Base-by-base conservation (phyloP, 257 asterid species). In the Solanum corneliomulleri region DNA sequence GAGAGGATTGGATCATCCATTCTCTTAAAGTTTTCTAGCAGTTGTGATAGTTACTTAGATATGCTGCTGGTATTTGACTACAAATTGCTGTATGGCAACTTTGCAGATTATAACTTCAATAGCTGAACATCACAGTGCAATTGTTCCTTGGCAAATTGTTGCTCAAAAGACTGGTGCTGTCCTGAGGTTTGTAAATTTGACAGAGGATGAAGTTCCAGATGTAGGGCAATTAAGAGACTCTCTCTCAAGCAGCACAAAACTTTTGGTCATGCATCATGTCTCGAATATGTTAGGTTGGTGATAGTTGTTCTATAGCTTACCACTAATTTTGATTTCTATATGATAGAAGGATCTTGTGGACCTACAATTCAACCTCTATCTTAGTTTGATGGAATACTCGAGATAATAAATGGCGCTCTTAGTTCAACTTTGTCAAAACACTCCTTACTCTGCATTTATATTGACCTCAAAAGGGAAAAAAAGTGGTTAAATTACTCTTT, bases 141-240 rank as follows among this genome's bases (percentile, higher is more conserved):
- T 96, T 88, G 98, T 97, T 87, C 99, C 99, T 87, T 97, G 99
- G 99, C 99, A 96, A 93, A 35, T 94, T 91, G 95, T 97, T n/a
- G 97, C 99, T 92, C 98, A 97, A 89, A 96, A 91, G 94, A 96
- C 99, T 64, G 99, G 99, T 88, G 99, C 98, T 47, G 90, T 91
- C 83, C 88, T 97, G 82, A 97, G 92, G 90, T 94, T 88, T 89
- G 96, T 95, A 75, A 89, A 64, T 86, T 92, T 97, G 86, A 91
- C 94, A 0, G 92, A 95, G 84, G 92, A 91, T 88, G 99, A 96
- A 92, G 96, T 93, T 90, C 98, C 99, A 80, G 98, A 97, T 89
- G 52, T 90, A 68, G 94, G 88, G 86, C 89, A 93, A 88, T 92
- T 97, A 60, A 92, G 89, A 85, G 95, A 89, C 89, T 88, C 85